phyloP scores from a whole-genome alignment of 805 yeast genomes.

The Brettanomyces bruxellensis region DNA sequence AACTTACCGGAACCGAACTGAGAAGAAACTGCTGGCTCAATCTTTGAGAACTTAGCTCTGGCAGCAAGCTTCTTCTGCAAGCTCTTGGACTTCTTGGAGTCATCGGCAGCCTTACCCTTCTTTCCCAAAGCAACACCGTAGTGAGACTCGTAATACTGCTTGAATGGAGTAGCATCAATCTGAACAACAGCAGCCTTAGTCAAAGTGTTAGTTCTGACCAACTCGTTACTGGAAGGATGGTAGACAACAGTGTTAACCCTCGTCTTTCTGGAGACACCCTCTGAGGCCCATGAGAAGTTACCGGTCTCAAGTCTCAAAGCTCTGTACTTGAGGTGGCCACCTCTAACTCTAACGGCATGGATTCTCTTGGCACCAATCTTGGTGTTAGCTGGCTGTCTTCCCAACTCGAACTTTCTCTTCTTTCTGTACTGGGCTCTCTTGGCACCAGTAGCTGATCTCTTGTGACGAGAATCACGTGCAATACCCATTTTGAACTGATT shows the following conservation, averaged over 20 bases:
- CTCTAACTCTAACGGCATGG: conserved; percentile 99
- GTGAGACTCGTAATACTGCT: conserved; percentile 98
- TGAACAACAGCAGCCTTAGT: conserved; percentile 99
- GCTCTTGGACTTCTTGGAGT: conserved; percentile 60
- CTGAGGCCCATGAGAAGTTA: conserved; percentile 99
- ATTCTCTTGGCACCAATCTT: conserved; percentile 98
- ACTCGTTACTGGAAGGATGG: conserved; percentile 99
- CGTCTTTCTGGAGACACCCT: conserved; percentile 97
- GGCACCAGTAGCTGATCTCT: conserved; percentile 99
- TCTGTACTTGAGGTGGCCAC: conserved; percentile 99
- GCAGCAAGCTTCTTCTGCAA: conserved; percentile 89
- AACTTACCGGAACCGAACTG: conserved; percentile 99
- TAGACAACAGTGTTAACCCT: conserved; percentile 95
- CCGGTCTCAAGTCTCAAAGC: conserved; percentile 98
- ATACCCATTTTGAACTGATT: conserved; percentile 76
- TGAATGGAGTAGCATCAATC: conserved; percentile 99
- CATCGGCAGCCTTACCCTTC: conserved; percentile 59
- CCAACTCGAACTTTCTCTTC: conserved; percentile 99
- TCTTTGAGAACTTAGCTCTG: conserved; percentile 76
- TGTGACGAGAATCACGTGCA: conserved; percentile 99
- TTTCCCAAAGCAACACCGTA: conserved; percentile 92
- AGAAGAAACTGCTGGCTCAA: conserved; percentile 84
- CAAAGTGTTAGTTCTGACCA: conserved; percentile 99
- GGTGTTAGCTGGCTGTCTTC: conserved; percentile 99
- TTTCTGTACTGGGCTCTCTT: conserved; percentile 99